phyloP scores from a whole-genome alignment of 2,329 filamentous ascomycete genomes.

The Dactylellina drechsleri region DNA sequence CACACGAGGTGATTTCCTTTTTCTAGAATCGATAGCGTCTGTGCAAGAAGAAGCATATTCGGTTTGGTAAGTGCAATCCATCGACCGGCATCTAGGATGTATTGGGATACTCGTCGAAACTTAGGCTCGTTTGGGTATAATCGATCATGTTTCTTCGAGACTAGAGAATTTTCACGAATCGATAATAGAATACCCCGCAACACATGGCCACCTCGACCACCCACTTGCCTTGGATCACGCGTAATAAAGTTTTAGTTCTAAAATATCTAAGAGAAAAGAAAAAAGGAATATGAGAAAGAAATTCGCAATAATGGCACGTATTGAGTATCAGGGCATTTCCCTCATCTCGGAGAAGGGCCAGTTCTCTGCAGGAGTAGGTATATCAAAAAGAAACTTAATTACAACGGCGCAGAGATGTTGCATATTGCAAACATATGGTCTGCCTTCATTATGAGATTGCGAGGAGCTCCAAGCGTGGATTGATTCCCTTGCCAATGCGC shows the following conservation, averaged over 20 bases:
- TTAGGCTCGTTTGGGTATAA: constrained; percentile 24
- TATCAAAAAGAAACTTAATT: constrained; percentile 21
- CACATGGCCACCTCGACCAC: constrained; percentile 19
- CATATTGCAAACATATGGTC: constrained; percentile 20
- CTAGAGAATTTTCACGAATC: constrained; percentile 7
- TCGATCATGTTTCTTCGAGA: background rate
- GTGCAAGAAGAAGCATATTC: background rate
- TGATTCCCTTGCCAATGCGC: background rate
- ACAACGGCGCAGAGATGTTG: constrained; percentile 21
- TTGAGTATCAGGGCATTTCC: constrained; percentile 11
- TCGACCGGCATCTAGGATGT: background rate
- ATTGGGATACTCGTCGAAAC: background rate
- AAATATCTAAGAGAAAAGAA: background rate
- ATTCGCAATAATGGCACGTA: background rate
- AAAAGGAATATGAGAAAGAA: constrained; percentile 11
- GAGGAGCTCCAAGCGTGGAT: constrained; percentile 9
- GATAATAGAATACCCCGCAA: constrained; percentile 6
- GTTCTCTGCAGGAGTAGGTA: constrained; percentile 26
- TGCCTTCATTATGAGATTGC: constrained; percentile 8
- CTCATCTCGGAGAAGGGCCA: constrained; percentile 11
- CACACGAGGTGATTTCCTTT: constrained; percentile 4
- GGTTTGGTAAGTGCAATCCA: background rate
- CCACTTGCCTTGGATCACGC: constrained; percentile 20
- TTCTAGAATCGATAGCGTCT: constrained; percentile 1
- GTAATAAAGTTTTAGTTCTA: background rate